Evolutionary conservation across 75 land plant species (phyloP).

Genomic region (Cunninghamia lanceolata): DNA sequence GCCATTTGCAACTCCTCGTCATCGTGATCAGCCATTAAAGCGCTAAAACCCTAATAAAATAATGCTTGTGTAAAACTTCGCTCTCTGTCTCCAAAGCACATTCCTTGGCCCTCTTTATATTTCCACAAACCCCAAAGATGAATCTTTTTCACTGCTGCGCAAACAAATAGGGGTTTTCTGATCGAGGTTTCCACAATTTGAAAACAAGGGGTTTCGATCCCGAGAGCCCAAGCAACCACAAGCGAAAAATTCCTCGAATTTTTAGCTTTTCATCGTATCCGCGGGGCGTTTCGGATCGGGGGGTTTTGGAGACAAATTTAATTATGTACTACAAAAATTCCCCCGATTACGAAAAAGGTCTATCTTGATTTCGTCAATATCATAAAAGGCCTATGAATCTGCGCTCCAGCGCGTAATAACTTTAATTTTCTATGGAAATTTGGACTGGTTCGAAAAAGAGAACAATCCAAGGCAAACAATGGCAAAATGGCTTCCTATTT

Average conservation of each 20-base stretch:
- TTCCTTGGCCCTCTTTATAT: background rate
- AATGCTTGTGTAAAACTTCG: background rate
- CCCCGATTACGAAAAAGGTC: background rate
- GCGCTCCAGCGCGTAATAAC: background rate
- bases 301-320: background rate
- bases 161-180: background rate
- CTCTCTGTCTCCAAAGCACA: background rate
- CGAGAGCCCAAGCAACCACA: background rate
- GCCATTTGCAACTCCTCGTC: constrained; percentile 93
- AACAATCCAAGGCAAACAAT: background rate
- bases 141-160: background rate
- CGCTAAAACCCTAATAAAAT: background rate
- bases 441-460: background rate
- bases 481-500: background rate
- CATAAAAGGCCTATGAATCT: background rate
- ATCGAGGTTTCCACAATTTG: background rate
- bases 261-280: background rate
- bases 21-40: constrained; percentile 69
- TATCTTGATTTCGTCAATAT: background rate
- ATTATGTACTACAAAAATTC: background rate
- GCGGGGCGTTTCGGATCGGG: background rate
- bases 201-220: background rate
- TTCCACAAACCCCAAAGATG: background rate
- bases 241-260: background rate
- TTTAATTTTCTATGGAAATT: background rate